These are phyloP conservation scores for Wickerhamomyces subpelliculosus DNA, from an alignment of 805 yeast species.

Conservation along the genomic window DNA sequence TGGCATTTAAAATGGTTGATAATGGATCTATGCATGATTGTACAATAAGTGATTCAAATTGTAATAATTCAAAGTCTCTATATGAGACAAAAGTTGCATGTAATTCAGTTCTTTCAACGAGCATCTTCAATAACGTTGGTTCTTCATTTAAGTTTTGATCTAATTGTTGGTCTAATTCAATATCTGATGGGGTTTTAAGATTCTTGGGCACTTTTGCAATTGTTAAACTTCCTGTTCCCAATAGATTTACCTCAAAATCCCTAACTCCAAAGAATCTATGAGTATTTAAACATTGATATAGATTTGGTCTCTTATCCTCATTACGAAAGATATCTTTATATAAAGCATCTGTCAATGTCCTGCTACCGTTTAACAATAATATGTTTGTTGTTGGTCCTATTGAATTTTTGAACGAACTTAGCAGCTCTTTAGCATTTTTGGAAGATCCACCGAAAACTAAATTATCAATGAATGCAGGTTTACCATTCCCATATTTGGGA, in stretches of 20 bases:
- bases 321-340: slow-evolving; percentile 48
- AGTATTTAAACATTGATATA: slow-evolving; percentile 43
- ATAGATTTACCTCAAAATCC: slow-evolving; percentile 37
- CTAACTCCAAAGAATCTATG: slow-evolving; percentile 53
- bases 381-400: slow-evolving; percentile 44
- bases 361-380: slow-evolving; percentile 37
- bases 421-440: no score
- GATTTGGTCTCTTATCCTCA: slow-evolving; percentile 38
- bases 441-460: slow-evolving; percentile 62
- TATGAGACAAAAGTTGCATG: slow-evolving; percentile 23
- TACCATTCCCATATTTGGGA: slow-evolving; percentile 24
- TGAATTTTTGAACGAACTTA: slow-evolving; percentile 32
- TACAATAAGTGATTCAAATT: slow-evolving; percentile 57
- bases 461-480: slow-evolving; percentile 33
- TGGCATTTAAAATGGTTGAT: slow-evolving; percentile 58
- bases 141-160: slow-evolving; percentile 18
- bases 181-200: slow-evolving; percentile 5
- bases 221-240: slow-evolving; percentile 48
- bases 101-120: slow-evolving; percentile 22
- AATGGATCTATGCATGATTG: slow-evolving; percentile 68
- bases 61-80: slow-evolving; percentile 38
- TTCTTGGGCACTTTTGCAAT: slow-evolving; percentile 41
- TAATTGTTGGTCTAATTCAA: slow-evolving; percentile 14
- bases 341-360: not conserved
- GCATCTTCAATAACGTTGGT: slow-evolving; percentile 15